Conservation (phyloP, 2,329 filamentous ascomycete species). For the Fusarium globosum region DNA sequence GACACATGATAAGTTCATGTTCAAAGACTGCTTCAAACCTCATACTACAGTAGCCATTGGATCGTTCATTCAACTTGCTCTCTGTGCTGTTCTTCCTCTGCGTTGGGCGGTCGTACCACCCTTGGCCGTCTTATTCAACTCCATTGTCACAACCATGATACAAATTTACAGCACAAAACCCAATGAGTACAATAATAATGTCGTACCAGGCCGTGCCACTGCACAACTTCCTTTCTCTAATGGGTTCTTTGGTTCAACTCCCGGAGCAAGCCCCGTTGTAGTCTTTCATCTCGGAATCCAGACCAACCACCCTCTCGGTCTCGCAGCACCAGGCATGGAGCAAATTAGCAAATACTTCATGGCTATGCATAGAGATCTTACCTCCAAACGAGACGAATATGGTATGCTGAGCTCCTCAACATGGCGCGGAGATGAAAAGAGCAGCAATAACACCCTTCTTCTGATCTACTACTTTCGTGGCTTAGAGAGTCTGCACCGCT, state of each 20-base stretch:
- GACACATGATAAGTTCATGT: constrained; percentile 22
- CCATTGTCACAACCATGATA: constrained; percentile 46
- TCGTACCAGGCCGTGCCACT: constrained; percentile 50
- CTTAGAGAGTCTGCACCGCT: constrained; percentile 61
- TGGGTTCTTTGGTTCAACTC: constrained; percentile 44
- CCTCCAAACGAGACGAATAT: constrained; percentile 54
- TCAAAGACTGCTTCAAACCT: constrained; percentile 51
- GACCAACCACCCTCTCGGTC: constrained; percentile 61
- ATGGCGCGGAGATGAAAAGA: constrained; percentile 54
- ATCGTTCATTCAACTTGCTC: constrained; percentile 49
- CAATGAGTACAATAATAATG: constrained; percentile 40
- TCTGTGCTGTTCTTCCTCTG: constrained; percentile 49
- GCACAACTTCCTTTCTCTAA: constrained; percentile 49
- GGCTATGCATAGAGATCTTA: constrained; percentile 51
- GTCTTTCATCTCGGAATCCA: constrained; percentile 60
- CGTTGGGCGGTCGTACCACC: constrained; percentile 52
- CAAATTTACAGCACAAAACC: constrained; percentile 34
- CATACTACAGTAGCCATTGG: constrained; percentile 49
- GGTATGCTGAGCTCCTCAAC: constrained; percentile 59
- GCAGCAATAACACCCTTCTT: constrained; percentile 56
- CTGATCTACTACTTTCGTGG: constrained; percentile 63
- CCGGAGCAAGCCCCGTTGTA: constrained; percentile 49
- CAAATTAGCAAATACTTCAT: constrained; percentile 54
- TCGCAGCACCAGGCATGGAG: constrained; percentile 57
- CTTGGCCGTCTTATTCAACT: constrained; percentile 45